Evolutionary conservation across 768 basidiomycete species (phyloP), one percentile per base, ranked within the genome.

Genomic region (Amyloporia xantha): DNA sequence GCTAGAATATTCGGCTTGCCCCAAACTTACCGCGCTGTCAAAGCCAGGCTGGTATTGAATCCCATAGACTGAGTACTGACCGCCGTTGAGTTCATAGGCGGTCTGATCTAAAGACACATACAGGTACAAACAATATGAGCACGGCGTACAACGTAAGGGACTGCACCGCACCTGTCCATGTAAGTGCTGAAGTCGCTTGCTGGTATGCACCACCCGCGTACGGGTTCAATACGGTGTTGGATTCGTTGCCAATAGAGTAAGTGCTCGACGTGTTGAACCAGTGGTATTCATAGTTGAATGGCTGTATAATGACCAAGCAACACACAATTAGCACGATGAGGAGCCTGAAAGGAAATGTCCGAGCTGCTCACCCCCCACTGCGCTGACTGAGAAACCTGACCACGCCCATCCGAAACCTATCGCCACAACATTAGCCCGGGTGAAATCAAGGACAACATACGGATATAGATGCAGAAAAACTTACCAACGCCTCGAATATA

Each of bases 191-290:
- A n/a, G 57, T 84, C 2, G 89, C 86, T 59, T 94, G 89, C 64
- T 96, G 93, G 64, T 78, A 88, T 3, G 74, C 77, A 44, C 86
- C 87, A 41, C 93, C 93, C 21, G 68, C 71, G 62, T 87, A 92
- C 3, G 76, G 47, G 60, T 92, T 91, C 35, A 82, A 65, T 20
- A 54, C 49, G 1, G 82, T 81, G 17, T 66, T 62, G 19, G 63
- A 64, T 1, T 70, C 59, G 61, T 93, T 71, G 9, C 70, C 56
- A 44, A 91, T 86, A 44, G 72, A 66, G 35, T 79, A 65, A 51
- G 79, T 88, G 28, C 74, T 69, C 9, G 76, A 67, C 1, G 74
- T 78, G 60, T 91, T 87, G 60, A 74, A 66, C 86, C 87, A 91
- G 12, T 57, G 48, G 60, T 93, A 94, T 41, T 65, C 66, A 30